phyloP scores from a whole-genome alignment of 345 rosid genomes.

The Pistacia vera region DNA sequence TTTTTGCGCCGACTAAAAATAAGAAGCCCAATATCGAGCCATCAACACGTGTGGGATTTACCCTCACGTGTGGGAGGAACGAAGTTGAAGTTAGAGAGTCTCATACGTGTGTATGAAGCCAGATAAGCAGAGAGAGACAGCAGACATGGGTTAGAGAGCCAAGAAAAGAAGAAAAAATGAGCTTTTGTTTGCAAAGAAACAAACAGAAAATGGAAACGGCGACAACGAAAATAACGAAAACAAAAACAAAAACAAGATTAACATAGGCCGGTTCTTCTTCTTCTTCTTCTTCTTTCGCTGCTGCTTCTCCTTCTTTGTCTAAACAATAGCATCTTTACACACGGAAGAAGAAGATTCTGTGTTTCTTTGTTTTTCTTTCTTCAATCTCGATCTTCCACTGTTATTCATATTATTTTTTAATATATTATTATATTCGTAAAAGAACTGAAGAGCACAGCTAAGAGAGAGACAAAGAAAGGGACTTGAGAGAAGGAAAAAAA shows the following conservation, averaged over 20 bases:
- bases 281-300: background rate
- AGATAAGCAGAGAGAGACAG: background rate
- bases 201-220: constrained; percentile 16
- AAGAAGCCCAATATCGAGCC: too few relatives aligned
- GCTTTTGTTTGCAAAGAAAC: constrained; percentile 9
- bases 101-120: constrained; percentile 8
- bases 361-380: background rate
- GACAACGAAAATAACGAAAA: background rate
- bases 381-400: background rate
- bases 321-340: constrained; percentile 14
- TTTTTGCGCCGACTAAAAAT: too few relatives aligned
- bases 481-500: background rate
- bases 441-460: background rate
- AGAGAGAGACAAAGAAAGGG: constrained; percentile 16
- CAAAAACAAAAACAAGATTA: constrained; percentile 3
- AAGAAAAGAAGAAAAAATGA: background rate
- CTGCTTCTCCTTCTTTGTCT: constrained; percentile 11
- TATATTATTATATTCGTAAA: background rate
- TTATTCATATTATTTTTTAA: background rate
- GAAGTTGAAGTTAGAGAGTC: too few relatives aligned
- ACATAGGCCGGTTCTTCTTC: constrained; percentile 6
- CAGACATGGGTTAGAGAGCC: background rate
- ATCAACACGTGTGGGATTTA: too few relatives aligned
- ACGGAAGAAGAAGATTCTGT: background rate
- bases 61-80: too few relatives aligned